Base-by-base conservation (phyloP, 352 stramenopile genomes). In the Phytopythium chamaehyphon region DNA sequence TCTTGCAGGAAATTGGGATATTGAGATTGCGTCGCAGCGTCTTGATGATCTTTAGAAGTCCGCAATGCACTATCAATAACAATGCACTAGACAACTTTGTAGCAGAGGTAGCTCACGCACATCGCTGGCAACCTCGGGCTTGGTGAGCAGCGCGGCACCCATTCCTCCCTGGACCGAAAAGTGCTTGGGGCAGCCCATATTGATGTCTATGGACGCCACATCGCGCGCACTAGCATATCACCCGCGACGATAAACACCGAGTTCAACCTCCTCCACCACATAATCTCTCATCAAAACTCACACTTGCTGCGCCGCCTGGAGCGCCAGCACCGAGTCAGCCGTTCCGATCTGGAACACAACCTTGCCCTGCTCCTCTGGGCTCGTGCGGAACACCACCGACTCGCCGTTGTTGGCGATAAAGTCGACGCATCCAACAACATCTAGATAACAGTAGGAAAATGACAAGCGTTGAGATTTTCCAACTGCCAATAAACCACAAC, bases 111-210 rank as follows among this genome's bases (percentile, higher is more conserved):
- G 28, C 28, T 9, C 28, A 71, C 65, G 33, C 62, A 88, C 77
- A 35, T 96, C 88, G 24, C 75, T 92, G 31, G 92, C 90, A 16
- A 91, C 59, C 50, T 97, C 75, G 28, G 89, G 90, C 48, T 88
- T 96, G 43, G 82, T 82, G 21, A 98, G 70, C 23, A 98, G 69
- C 18, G 90, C 86, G 15, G 85, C 84, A 24, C 92, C 92, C 92
- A 98, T 98, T 26, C 88, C 86, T 45, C 90, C 92, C 49, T 96
- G 83, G 23, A 96, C 57, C 15, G 88, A 97, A 50, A 98, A 98
- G 55, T 95, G 82, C 69, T 97, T 98, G 9, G 92, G 92, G 53
- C 92, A 98, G 49, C 92, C 92, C 92, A 98, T 98, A 63, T 98
- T 98, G 58, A 98, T 81, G 59, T 98, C 90, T 26, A 98, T 71